A percentile compares a stretch with the other conserved stretches of the same genome.
These are phyloP conservation scores for Sonneratia alba DNA, from an alignment of 345 rosid species.

Conservation along the genomic window DNA sequence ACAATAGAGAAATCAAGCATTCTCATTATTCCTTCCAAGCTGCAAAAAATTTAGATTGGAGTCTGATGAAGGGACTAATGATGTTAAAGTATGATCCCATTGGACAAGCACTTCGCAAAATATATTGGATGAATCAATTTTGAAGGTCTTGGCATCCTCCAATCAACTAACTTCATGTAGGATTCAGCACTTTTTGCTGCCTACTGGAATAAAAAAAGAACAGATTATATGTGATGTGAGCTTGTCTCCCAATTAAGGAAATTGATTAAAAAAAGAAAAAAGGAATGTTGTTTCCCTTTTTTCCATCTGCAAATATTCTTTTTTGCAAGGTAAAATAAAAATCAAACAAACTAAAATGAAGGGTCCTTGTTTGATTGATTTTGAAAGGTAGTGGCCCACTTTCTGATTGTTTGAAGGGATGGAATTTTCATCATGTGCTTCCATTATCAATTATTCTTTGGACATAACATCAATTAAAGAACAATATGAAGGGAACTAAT, in stretches of 20 bases:
- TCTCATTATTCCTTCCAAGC: neutral
- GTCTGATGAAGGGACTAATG: neutral
- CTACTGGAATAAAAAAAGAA: constrained; percentile 24
- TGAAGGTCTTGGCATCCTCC: constrained; percentile 83
- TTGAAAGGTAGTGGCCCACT: neutral
- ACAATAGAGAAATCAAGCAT: neutral
- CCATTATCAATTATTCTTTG: neutral
- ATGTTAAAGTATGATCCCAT: constrained; percentile 35
- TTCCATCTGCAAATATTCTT: no score
- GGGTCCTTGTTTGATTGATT: no score
- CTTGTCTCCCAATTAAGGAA: neutral
- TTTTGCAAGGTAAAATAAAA: no score
- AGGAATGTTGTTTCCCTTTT: neutral
- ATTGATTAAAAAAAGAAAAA: neutral
- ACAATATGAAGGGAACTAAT: no score
- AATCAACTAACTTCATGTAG: constrained; percentile 46
- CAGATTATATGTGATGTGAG: neutral
- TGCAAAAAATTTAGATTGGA: neutral
- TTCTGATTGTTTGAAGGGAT: neutral
- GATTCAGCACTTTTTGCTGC: constrained; percentile 53
- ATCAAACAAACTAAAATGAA: no score
- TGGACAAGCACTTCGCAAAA: constrained; percentile 78
- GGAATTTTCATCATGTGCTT: neutral
- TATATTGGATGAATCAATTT: constrained; percentile 67
- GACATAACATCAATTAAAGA: no score